A percentile compares a stretch with the other conserved stretches of the same genome.
Conservation (phyloP, 371 early-diverging fungal genomes). For the Mucor mucedo region DNA sequence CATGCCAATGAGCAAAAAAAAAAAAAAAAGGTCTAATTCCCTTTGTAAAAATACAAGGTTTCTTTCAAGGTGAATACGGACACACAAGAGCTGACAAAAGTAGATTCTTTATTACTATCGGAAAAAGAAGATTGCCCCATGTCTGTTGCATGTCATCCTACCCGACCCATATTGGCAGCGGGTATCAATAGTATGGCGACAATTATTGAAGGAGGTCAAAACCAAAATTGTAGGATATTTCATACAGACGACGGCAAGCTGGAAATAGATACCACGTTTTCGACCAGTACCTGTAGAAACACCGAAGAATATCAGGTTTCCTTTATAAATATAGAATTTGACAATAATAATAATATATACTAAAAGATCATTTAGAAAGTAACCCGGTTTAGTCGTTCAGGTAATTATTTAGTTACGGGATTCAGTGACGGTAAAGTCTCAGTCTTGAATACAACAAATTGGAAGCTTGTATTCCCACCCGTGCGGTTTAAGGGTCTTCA, state of each 20-base stretch:
- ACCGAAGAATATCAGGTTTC: constrained; percentile 39
- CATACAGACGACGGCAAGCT: constrained; percentile 38
- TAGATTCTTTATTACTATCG: constrained; percentile 23
- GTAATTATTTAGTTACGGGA: constrained; percentile 60
- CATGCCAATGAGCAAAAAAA: background rate
- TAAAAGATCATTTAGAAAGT: constrained; percentile 39
- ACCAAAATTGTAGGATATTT: constrained; percentile 61
- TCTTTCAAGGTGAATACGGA: constrained; percentile 21
- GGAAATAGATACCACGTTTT: constrained; percentile 2
- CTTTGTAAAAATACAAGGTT: constrained; percentile 14
- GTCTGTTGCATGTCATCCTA: constrained; percentile 67
- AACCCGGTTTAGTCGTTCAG: constrained; percentile 56
- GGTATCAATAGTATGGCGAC: constrained; percentile 64
- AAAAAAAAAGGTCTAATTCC: background rate
- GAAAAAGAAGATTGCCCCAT: constrained; percentile 70
- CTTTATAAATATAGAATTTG: background rate
- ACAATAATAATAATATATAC: background rate
- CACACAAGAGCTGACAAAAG: constrained; percentile 1
- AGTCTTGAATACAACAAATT: constrained; percentile 54
- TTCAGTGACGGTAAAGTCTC: constrained; percentile 69
- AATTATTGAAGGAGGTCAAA: constrained; percentile 55
- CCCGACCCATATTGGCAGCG: constrained; percentile 39
- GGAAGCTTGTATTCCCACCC: constrained; percentile 53
- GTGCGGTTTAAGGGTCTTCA: constrained; percentile 61
- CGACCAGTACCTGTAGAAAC: constrained; percentile 29